Base-by-base conservation (phyloP, 176 grass and related monocot genomes). In the Guadua angustifolia region DNA sequence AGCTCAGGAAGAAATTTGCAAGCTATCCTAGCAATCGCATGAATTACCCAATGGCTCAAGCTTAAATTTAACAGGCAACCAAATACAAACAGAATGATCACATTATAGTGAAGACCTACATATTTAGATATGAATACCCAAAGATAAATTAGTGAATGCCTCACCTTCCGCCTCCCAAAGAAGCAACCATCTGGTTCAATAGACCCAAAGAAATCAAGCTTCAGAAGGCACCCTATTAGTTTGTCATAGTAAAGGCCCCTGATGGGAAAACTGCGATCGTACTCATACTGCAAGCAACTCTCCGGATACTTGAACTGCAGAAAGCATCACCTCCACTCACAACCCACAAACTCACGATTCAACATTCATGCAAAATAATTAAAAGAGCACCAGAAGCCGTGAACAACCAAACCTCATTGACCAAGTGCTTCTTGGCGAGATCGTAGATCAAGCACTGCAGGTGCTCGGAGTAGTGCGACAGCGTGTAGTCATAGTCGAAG, bases 141-240 rank as follows among this genome's bases (percentile, higher is more conserved):
- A 29, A 29, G 29, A 0, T 29, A 29, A 29, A 29, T 29, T 29
- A 29, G 29, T 29, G 29, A 29, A 29, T 29, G 29, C 29, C 29
- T 29, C 29, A 29, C 29, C 29, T 29, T 29, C 29, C 1, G 29
- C 29, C 29, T 29, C 29, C 29, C 29, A 29, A 29, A 29, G 29
- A 29, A 29, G 29, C 29, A 29, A 29, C 29, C 29, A 29, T 29
- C 52, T 95, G 89, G 44, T 74, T 99, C 96, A 24, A 99, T 99
- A 58, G 96, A 95, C n/a, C 96, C 96, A 4, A 99, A 95, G 70
- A 99, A 99, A 77, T 99, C 96, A 24, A 99, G 96, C 72, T 99
- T 99, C 74, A 99, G 46, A 81, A 99, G 91, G 70, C 91, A 95
- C 35, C 93, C 96, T 85, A 86, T 95, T 24, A 94, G 81, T 72